phyloP scores from a whole-genome alignment of 306 rosid genomes.

The Acacia acuminata region DNA sequence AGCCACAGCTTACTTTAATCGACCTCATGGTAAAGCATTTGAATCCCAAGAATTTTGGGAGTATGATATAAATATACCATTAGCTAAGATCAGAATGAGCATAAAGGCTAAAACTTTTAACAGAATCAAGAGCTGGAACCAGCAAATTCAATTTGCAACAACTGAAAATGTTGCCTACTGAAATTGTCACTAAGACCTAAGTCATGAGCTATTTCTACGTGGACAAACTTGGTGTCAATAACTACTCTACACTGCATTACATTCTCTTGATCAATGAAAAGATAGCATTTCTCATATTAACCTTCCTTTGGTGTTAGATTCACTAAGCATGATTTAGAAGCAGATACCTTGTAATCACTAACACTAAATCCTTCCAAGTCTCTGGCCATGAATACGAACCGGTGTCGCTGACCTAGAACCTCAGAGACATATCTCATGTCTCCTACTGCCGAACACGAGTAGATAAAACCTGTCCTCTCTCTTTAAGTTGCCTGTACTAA shows the following conservation, averaged over 20 bases:
- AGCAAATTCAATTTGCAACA: conserved; percentile 74
- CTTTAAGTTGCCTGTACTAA: conserved; percentile 53
- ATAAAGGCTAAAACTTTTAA: neutral
- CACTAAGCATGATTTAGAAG: conserved; percentile 65
- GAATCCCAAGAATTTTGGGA: neutral
- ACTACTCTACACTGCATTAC: conserved; percentile 62
- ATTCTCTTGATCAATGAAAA: conserved; percentile 45
- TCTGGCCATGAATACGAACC: conserved; percentile 58
- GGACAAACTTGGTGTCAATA: conserved; percentile 60
- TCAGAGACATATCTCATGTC: conserved; percentile 79
- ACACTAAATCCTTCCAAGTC: conserved; percentile 46
- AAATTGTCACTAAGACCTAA: conserved; percentile 35
- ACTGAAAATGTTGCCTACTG: conserved; percentile 49
- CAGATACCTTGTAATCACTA: conserved; percentile 54
- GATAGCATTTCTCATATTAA: conserved; percentile 62
- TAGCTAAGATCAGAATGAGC: neutral
- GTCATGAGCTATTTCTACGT: conserved; percentile 62
- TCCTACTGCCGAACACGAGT: conserved; percentile 86
- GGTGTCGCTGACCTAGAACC: conserved; percentile 85
- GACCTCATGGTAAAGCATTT: neutral
- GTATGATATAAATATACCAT: neutral
- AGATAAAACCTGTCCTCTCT: conserved; percentile 88
- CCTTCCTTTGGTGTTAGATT: conserved; percentile 93
- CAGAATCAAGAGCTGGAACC: conserved; percentile 49
- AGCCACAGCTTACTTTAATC: neutral